These are phyloP conservation scores for Blastobotrys arbuscula DNA, from an alignment of 1,139 yeast genomes.

Conservation along the genomic window DNA sequence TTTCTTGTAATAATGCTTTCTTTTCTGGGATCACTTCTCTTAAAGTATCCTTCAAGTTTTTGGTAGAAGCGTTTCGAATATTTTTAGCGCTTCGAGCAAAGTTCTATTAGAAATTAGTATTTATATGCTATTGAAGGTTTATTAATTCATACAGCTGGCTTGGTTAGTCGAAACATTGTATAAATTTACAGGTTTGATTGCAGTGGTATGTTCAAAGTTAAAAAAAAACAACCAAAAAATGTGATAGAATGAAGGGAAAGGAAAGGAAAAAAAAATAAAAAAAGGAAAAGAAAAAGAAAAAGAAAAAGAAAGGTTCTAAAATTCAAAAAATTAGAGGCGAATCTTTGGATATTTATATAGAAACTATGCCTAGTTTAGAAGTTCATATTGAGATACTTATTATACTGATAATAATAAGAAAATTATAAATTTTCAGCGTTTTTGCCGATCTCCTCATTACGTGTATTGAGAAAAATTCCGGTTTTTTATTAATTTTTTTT, in stretches of 20 bases:
- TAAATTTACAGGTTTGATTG: too few relatives aligned
- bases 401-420: too few relatives aligned
- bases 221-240: too few relatives aligned
- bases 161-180: slow-evolving; percentile 4
- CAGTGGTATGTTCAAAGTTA: too few relatives aligned
- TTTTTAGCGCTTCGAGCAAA: background rate
- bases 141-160: slow-evolving; percentile 1
- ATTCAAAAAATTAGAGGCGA: background rate
- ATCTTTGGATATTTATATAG: too few relatives aligned
- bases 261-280: background rate
- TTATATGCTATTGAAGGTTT: background rate
- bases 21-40: slow-evolving; percentile 40
- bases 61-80: slow-evolving; percentile 22
- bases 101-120: background rate
- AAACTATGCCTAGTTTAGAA: too few relatives aligned
- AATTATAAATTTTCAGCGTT: too few relatives aligned
- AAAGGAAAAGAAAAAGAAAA: background rate
- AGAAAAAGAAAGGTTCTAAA: background rate
- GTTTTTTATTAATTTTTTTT: background rate
- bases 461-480: background rate
- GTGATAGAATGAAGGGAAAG: background rate
- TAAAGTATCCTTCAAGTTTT: slow-evolving; percentile 36
- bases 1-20: slow-evolving; percentile 35
- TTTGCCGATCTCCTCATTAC: too few relatives aligned
- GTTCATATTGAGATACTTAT: too few relatives aligned